Conservation (phyloP, 2,329 filamentous ascomycete species). For the Dendryphion nanum region DNA sequence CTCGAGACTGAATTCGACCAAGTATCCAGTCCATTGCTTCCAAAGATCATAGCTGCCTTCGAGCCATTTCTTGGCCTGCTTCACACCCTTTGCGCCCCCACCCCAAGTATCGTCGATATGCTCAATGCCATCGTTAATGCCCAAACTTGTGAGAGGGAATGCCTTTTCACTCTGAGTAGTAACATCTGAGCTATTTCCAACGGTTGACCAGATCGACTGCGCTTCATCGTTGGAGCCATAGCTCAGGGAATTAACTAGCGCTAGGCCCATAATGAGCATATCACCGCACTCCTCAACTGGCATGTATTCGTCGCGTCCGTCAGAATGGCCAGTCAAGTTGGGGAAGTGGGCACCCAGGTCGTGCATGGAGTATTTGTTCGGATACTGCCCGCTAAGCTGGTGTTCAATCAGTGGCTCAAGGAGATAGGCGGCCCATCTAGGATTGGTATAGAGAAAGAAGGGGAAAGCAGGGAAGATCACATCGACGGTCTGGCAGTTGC, state of each 20-base stretch:
- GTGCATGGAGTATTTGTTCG: constrained; percentile 78
- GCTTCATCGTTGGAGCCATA: constrained; percentile 58
- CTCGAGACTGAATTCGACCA: constrained; percentile 72
- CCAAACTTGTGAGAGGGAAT: constrained; percentile 52
- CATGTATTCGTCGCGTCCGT: constrained; percentile 71
- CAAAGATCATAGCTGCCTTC: constrained; percentile 68
- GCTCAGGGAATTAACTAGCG: constrained; percentile 70
- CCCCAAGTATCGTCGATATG: constrained; percentile 64
- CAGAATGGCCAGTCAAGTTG: constrained; percentile 71
- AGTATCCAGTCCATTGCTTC: constrained; percentile 75
- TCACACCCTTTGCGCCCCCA: constrained; percentile 52
- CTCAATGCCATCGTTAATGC: constrained; percentile 50
- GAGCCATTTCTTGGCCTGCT: constrained; percentile 64
- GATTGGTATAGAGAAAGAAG: constrained; percentile 84
- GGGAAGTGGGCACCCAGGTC: constrained; percentile 72
- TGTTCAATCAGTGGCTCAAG: constrained; percentile 80
- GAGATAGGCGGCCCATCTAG: constrained; percentile 74
- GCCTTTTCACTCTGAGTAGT: constrained; percentile 30
- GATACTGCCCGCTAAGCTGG: constrained; percentile 78
- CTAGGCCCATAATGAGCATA: constrained; percentile 80
- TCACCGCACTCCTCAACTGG: constrained; percentile 77
- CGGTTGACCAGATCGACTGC: constrained; percentile 58
- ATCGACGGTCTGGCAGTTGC: constrained; percentile 82
- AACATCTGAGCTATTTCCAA: constrained; percentile 31
- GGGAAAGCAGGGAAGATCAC: constrained; percentile 85